Conservation (phyloP, 768 basidiomycete genomes). For the Cystofilobasidium capitatum region DNA sequence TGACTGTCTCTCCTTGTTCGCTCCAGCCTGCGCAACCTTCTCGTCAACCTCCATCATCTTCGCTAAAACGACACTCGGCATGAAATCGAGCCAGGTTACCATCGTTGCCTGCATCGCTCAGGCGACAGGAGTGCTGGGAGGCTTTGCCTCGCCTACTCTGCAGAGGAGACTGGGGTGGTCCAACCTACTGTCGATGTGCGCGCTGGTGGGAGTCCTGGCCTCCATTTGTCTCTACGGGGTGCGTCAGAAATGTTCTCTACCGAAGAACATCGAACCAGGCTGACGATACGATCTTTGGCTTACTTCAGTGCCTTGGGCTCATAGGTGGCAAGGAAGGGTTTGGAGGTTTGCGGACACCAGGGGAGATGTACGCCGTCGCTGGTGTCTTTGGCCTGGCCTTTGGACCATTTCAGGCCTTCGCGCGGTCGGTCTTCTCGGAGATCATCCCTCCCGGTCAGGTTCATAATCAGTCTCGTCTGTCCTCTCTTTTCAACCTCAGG, state of each 20-base stretch:
- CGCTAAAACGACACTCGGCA: constrained; percentile 74
- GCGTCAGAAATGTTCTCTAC: constrained; percentile 46
- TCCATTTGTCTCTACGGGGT: constrained; percentile 71
- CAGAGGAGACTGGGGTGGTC: constrained; percentile 59
- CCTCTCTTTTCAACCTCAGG: background rate
- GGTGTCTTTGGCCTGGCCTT: constrained; percentile 64
- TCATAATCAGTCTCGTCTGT: background rate
- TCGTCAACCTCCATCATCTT: constrained; percentile 86
- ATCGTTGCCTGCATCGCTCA: constrained; percentile 57
- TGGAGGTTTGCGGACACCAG: constrained; percentile 65
- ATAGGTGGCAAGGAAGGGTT: constrained; percentile 44
- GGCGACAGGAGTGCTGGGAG: constrained; percentile 18
- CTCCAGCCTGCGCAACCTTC: constrained; percentile 64
- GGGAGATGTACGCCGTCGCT: constrained; percentile 77
- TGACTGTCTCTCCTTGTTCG: constrained; percentile 31
- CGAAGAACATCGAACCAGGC: no score
- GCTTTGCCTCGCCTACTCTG: constrained; percentile 51
- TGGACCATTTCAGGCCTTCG: constrained; percentile 80
- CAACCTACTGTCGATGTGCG: constrained; percentile 57
- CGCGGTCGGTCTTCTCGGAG: constrained; percentile 75
- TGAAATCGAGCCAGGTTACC: constrained; percentile 67
- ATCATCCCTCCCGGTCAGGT: constrained; percentile 56
- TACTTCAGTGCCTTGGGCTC: constrained; percentile 30
- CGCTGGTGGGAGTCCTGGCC: constrained; percentile 57
- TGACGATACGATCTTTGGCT: constrained; percentile 47